Evolutionary conservation across 768 basidiomycete genomes (phyloP).

Genomic region (Tulasnella sp.): DNA sequence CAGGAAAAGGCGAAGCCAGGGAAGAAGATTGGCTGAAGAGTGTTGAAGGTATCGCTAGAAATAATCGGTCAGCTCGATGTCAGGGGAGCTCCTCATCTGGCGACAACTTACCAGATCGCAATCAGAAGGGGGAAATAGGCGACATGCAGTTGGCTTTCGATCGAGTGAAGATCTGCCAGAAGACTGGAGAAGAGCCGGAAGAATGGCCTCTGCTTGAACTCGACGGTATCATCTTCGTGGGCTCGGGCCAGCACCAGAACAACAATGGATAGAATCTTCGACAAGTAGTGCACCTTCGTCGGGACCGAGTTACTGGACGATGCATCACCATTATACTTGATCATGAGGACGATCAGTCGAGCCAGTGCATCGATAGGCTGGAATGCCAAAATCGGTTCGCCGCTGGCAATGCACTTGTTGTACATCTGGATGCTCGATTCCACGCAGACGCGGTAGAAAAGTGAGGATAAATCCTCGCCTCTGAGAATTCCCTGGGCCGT

Average conservation of each 20-base stretch:
- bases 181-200: conserved; percentile 98
- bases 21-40: conserved; percentile 93
- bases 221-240: conserved; percentile 89
- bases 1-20: conserved; percentile 98
- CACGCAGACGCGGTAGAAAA: conserved; percentile 98
- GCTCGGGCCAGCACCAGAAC: conserved; percentile 92
- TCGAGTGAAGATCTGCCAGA: conserved; percentile 84
- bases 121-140: conserved; percentile 89
- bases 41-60: conserved; percentile 88
- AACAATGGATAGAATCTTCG: conserved; percentile 96
- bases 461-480: conserved; percentile 92
- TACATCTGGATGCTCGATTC: conserved; percentile 91
- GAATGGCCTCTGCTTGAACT: conserved; percentile 97
- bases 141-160: conserved; percentile 81
- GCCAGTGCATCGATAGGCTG: conserved; percentile 96
- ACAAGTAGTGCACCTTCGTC: conserved; percentile 94
- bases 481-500: conserved; percentile 97
- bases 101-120: conserved; percentile 71
- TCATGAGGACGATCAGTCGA: conserved; percentile 92
- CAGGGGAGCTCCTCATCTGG: conserved; percentile 26
- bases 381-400: conserved; percentile 73
- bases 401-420: conserved; percentile 68
- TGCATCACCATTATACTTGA: conserved; percentile 99
- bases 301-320: conserved; percentile 86
- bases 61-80: conserved; percentile 36